These are phyloP conservation scores for Xylariales sp. DNA, from an alignment of 2,329 filamentous ascomycete genomes.

Conservation along the genomic window DNA sequence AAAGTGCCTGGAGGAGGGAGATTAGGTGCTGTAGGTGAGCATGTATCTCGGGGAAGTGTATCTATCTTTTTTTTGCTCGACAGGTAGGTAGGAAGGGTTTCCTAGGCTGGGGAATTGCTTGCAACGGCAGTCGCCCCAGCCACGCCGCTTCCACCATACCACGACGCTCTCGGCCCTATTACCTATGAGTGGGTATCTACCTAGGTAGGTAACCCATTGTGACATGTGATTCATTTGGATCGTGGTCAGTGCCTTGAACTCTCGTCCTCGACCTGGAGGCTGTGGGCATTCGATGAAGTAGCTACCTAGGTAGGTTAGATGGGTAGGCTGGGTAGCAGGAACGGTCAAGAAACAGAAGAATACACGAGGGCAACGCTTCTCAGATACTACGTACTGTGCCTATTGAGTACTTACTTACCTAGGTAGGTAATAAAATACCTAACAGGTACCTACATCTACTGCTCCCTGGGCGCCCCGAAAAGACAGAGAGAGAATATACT, in stretches of 20 bases:
- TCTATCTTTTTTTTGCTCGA: too few relatives aligned
- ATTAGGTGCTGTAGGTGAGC: neutral
- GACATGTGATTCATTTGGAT: neutral
- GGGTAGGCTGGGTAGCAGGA: neutral
- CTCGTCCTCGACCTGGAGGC: neutral
- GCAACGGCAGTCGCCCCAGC: neutral
- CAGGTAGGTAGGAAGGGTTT: neutral
- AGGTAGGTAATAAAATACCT: neutral
- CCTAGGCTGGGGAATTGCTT: constrained; percentile 14
- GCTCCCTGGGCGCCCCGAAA: too few relatives aligned
- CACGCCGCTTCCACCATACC: neutral
- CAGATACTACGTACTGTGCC: neutral
- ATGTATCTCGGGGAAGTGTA: neutral
- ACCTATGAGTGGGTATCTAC: too few relatives aligned
- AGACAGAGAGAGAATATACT: neutral
- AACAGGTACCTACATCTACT: too few relatives aligned
- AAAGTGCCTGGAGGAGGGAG: too few relatives aligned
- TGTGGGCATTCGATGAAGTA: neutral
- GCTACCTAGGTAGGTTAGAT: too few relatives aligned
- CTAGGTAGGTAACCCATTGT: neutral
- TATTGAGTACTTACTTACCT: too few relatives aligned
- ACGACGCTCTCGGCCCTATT: neutral
- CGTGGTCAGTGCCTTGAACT: neutral
- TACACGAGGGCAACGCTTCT: neutral
- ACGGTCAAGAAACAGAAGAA: neutral